These are phyloP conservation scores for Phialemoniopsis sp. DNA, from an alignment of 2,329 filamentous ascomycete genomes.

Conservation along the genomic window DNA sequence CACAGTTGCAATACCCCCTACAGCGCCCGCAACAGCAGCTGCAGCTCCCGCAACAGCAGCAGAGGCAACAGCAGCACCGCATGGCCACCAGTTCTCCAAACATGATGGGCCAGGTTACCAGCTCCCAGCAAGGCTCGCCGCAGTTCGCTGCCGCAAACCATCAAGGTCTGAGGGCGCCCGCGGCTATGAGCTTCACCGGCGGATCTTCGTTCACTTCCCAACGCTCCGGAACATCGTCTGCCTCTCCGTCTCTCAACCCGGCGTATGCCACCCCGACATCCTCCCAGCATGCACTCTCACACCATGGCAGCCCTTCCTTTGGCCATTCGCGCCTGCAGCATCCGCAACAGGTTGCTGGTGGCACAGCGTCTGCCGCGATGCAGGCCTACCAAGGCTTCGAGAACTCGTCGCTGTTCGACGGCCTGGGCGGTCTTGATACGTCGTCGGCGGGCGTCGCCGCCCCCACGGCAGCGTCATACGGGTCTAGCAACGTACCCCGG, in stretches of 20 bases:
- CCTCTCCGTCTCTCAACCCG: slow-evolving; percentile 8
- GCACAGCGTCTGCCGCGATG: slow-evolving; percentile 8
- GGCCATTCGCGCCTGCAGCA: slow-evolving; percentile 12
- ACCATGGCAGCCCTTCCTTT: slow-evolving; percentile 12
- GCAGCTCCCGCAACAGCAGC: slow-evolving; percentile 10
- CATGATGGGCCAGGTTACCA: slow-evolving; percentile 3
- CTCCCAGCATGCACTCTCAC: slow-evolving; percentile 3
- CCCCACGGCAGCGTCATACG: slow-evolving; percentile 15
- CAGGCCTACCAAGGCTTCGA: slow-evolving; percentile 16
- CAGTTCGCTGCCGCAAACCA: slow-evolving; percentile 6
- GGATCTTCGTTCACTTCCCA: slow-evolving; percentile 7
- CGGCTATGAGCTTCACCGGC: slow-evolving; percentile 6
- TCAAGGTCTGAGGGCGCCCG: neutral
- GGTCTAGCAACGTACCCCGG: slow-evolving; percentile 15
- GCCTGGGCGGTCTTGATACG: slow-evolving; percentile 19
- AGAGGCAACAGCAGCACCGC: slow-evolving; percentile 15
- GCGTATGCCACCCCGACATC: slow-evolving; percentile 4
- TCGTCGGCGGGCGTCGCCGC: slow-evolving; percentile 15
- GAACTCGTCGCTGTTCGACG: slow-evolving; percentile 14
- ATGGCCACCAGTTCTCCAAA: slow-evolving; percentile 7
- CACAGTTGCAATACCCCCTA: neutral
- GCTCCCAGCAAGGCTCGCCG: slow-evolving; percentile 7
- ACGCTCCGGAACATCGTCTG: slow-evolving; percentile 5
- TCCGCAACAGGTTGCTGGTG: slow-evolving; percentile 4
- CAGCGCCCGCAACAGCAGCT: slow-evolving; percentile 15